Evolutionary conservation across 2,329 filamentous ascomycete genomes (phyloP).

Genomic region (Diatrype stigma): DNA sequence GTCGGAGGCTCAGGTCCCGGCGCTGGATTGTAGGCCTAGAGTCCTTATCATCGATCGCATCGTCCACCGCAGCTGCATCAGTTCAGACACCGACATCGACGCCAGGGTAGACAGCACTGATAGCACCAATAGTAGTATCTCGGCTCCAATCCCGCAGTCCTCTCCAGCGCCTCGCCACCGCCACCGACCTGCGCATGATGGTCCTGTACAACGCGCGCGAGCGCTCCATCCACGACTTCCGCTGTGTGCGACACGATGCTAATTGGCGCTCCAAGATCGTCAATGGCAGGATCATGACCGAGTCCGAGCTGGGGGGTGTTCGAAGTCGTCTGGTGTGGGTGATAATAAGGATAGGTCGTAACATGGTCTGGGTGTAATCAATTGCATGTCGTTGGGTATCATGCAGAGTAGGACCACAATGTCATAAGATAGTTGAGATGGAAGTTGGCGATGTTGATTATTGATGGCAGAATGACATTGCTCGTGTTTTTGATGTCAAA

Average conservation of each 20-base stretch:
- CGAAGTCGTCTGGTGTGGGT: constrained; percentile 1
- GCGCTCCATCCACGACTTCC: neutral
- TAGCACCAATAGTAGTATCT: no score
- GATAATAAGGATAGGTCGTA: no score
- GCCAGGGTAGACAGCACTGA: no score
- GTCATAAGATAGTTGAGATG: no score
- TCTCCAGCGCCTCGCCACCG: neutral
- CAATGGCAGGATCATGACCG: neutral
- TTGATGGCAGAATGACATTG: no score
- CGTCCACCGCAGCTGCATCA: neutral
- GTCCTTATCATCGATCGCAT: neutral
- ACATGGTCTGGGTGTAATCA: no score
- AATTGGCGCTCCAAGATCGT: neutral
- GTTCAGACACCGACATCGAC: no score
- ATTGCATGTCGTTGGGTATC: no score
- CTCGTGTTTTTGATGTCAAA: no score
- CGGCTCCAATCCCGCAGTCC: neutral
- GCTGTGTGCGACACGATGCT: neutral
- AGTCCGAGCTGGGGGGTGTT: neutral
- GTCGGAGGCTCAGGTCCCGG: neutral
- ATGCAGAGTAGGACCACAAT: no score
- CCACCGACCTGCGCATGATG: constrained; percentile 3
- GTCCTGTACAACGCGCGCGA: constrained; percentile 2
- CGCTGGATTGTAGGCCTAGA: neutral
- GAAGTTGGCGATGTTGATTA: no score